Evolutionary conservation across 108 stramenopile genomes (phyloP).

Genomic region (Fragilaria crotonensis): DNA sequence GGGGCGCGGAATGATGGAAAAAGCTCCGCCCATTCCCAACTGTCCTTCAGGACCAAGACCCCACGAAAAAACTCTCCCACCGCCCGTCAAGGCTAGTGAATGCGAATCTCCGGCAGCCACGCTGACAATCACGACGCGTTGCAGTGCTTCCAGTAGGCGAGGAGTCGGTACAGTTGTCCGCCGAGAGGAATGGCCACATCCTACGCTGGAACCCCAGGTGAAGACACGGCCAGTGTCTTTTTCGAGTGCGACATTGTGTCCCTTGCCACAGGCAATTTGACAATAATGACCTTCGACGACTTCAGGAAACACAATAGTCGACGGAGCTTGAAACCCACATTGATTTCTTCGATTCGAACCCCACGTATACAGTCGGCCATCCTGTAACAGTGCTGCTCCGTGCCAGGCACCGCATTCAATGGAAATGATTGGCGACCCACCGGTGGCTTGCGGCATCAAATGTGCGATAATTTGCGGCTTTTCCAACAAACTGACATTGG

Average conservation of each 20-base stretch:
- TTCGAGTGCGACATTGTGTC: conserved; percentile 63
- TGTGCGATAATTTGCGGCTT: conserved; percentile 51
- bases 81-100: conserved; percentile 79
- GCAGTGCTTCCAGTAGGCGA: conserved; percentile 52
- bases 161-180: conserved; percentile 40
- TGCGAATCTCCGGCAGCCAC: conserved; percentile 92
- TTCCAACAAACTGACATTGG: conserved; percentile 22
- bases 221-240: conserved; percentile 55
- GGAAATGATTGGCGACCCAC: conserved; percentile 41
- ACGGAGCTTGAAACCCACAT: conserved; percentile 47
- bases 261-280: conserved; percentile 52
- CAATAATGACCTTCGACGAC: conserved; percentile 16
- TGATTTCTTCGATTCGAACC: conserved; percentile 73
- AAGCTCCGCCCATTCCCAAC: conserved; percentile 76
- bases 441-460: conserved; percentile 51
- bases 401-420: conserved; percentile 77
- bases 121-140: conserved; percentile 48
- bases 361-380: conserved; percentile 53
- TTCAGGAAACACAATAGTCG: conserved; percentile 22
- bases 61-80: conserved; percentile 85
- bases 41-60: conserved; percentile 93
- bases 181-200: conserved; percentile 47
- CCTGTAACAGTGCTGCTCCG: conserved; percentile 53
- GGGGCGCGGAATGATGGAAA: conserved; percentile 18
- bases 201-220: conserved; percentile 75